Evolutionary conservation across 805 yeast species (phyloP), one percentile per base, ranked within the genome.

Genomic region (Candida chauliodis): DNA sequence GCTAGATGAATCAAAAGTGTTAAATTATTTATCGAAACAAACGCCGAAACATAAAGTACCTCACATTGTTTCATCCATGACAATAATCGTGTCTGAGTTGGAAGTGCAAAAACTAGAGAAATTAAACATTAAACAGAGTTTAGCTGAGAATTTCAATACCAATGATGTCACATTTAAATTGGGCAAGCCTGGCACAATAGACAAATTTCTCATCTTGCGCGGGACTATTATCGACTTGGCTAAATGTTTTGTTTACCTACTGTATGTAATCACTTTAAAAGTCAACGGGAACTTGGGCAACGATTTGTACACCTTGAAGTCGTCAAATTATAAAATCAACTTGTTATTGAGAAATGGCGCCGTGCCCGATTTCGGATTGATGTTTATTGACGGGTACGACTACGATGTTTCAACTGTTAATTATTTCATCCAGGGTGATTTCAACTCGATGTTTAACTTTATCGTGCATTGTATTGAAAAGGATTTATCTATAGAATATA

Each of bases 221-320:
- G 73, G 73, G 1, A 40, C 37, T 9, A 20, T 44, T 16, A 42
- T 44, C 6, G 36, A 47, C 7, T 43, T 55, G n/a, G 33, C 58
- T 17, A 55, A 54, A 28, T 54, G 59, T 4, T 51, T 53, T 4
- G 37, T 60, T 2, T 65, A 43, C 34, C 32, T 61, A 9, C 44
- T 63, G 2, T 67, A 50, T 41, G 22, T 56, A 4, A 36, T 59
- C 25, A 46, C 42, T 23, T 53, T 58, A 2, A 50, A 48, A 20
- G 36, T 61, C 21, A 66, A 66, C 38, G 58, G 57, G 29, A 26
- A 56, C 8, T 39, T 49, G 15, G 40, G 46, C 7, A 37, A 37
- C 21, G 54, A 55, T 34, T 22, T 37, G 32, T 56, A 47, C 39
- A 66, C 69, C 1, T 55, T 67, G 31, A 64, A 63, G 36, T 59